Base-by-base conservation (phyloP, 768 basidiomycete species). In the Calocybe cyanea region DNA sequence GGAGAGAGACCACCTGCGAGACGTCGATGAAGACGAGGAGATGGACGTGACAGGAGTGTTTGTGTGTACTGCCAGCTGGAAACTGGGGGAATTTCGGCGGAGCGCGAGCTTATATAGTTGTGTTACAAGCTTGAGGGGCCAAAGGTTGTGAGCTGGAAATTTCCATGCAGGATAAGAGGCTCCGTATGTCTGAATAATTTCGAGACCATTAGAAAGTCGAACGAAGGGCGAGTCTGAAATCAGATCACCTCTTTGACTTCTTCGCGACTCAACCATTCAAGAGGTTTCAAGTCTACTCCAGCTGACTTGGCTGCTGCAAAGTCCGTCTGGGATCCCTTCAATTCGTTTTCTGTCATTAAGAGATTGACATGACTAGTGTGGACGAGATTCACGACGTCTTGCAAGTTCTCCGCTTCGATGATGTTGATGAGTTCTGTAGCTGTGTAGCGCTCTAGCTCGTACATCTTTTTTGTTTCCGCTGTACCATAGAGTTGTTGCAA, bases 91-190 rank as follows among this genome's bases (percentile, higher is more conserved):
- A 20, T 46, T 52, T 17, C 48, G 37, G 44, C 62, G 51, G 11
- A 32, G 53, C 0, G 80, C 71, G 13, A 72, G 61, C 18, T 69
- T 63, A 54, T 76, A 88, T 7, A 89, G 62, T 36, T 76, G 68
- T 0, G 85, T 81, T 41, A 89, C 86, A n/a, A 90, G 71, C 56
- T 92, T 93, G 56, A 83, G 75, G 0, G 87, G 87, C 81, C 83
- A 92, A 20, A 91, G 63, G 52, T 89, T 92, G 57, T 81, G 63
- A 0, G 75, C 83, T 1, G 73, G 75, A 17, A 65, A 63, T 38
- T 67, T 67, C 25, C 80, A 65, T 1, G 64, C 85, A 0, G 85
- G 75, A 58, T 77, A 77, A 4, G 64, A 60, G 0, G 77, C 63
- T 5, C 77, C 76, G 30, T 77, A 71, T 31, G 48, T 55, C 72